Evolutionary conservation across 225 moss, liverwort and hornwort genomes (phyloP), one percentile per base, ranked within the genome.

Genomic region (Climacium dendroides): DNA sequence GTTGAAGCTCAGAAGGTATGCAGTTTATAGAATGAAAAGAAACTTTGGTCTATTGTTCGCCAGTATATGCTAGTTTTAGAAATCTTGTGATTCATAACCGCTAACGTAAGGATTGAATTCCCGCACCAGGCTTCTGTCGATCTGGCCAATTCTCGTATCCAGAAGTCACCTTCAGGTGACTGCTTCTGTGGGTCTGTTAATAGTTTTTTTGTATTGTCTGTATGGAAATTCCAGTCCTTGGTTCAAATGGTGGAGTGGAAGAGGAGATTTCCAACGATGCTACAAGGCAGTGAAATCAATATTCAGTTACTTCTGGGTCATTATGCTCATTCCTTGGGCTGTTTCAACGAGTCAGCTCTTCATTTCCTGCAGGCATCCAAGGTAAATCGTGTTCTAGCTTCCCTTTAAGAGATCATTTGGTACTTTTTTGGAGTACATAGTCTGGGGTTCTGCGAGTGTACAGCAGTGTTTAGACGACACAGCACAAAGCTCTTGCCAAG

Each of bases 221-320:
- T 47, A 30, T 83, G 86, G 81, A 87, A 70, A 78, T 41, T 83
- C 22, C 89, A 96, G 96, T 93, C 92, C 85, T 91, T 97, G 88
- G 91, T 94, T 58, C 94, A 95, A 90, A 94, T 99, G 85, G 66
- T 99, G 91, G 94, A 97, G 70, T 95, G 91, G 93, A 91, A 91
- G 83, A 90, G 87, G 88, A 95, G 95, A 79, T 97, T 97, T 89
- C 93, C 97, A 78, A 95, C 93, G 58, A 95, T 97, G 92, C 85
- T 99, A 52, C 92, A 94, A 87, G 93, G 94, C 75, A 94, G 89
- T 92, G 95, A 95, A 85, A 93, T 95, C 92, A 95, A 93, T 78
- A 91, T 99, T 82, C 96, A 97, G 67, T 89, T 97, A 92, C 95
- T 99, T 61, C 80, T 99, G 86, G 99, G 99, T 83, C 96, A 96